These are phyloP conservation scores for Boletellus sp. DNA, from an alignment of 768 basidiomycete genomes.

Conservation along the genomic window DNA sequence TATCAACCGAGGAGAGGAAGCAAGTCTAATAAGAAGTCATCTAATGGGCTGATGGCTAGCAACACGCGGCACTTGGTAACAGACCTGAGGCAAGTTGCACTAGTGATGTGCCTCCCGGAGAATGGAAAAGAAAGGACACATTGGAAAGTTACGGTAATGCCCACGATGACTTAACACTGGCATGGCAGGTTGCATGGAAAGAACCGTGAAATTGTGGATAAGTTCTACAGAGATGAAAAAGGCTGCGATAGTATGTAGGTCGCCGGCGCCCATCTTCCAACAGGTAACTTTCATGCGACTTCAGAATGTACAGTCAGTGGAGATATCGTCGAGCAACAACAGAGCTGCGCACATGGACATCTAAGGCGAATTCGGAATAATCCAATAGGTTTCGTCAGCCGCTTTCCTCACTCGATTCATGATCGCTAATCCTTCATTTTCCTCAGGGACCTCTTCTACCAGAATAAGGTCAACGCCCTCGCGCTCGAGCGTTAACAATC, in stretches of 20 bases:
- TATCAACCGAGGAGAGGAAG: neutral
- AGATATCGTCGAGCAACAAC: neutral
- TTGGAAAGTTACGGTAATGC: neutral
- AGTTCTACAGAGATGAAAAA: neutral
- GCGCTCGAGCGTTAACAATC: constrained; percentile 73
- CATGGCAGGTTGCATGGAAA: neutral
- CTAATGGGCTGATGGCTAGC: neutral
- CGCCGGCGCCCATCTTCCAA: neutral
- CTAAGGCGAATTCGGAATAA: constrained; percentile 16
- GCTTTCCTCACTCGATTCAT: constrained; percentile 95
- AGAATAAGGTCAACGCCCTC: constrained; percentile 78
- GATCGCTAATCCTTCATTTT: constrained; percentile 81
- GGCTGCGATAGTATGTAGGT: neutral
- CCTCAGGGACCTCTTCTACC: constrained; percentile 79
- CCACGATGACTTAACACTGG: neutral
- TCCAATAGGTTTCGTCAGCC: constrained; percentile 53
- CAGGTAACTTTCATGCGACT: neutral
- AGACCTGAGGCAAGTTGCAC: constrained; percentile 9
- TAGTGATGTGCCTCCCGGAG: neutral
- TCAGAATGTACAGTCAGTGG: neutral
- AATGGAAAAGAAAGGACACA: neutral
- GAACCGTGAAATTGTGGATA: neutral
- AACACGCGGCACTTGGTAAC: constrained; percentile 12
- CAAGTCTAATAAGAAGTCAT: neutral
- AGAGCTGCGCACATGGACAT: constrained; percentile 14